Conservation (phyloP, 768 basidiomycete species). For the Rhodotorula diobovata region DNA sequence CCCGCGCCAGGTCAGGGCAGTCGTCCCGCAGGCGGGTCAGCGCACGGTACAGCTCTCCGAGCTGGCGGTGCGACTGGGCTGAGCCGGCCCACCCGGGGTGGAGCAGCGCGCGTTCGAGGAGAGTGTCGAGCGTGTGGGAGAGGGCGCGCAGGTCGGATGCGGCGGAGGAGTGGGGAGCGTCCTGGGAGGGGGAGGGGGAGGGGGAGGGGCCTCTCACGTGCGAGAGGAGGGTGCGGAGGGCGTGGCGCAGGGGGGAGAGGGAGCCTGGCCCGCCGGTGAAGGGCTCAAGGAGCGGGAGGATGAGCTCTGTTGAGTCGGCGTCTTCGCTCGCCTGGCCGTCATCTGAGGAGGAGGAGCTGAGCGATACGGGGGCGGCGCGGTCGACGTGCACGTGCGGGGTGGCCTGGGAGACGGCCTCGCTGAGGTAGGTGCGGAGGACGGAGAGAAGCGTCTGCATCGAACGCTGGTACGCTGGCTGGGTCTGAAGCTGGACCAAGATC, state of each 20-base stretch:
- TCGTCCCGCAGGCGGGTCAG: not conserved
- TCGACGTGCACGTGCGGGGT: not conserved
- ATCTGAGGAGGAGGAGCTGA: conserved; percentile 47
- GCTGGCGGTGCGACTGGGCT: not conserved
- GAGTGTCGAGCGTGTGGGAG: not conserved
- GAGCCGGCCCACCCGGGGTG: conserved; percentile 2
- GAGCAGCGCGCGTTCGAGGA: conserved; percentile 7
- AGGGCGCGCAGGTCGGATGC: not conserved
- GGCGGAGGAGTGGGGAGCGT: not conserved
- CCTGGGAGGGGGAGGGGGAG: not conserved
- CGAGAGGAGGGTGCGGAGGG: not conserved
- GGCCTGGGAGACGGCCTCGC: not conserved
- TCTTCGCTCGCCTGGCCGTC: too few relatives aligned
- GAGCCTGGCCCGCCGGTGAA: conserved; percentile 26
- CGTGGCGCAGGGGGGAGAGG: not conserved
- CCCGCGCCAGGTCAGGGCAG: not conserved
- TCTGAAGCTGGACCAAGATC: conserved; percentile 16
- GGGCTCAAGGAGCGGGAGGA: conserved; percentile 58
- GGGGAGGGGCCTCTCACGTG: conserved; percentile 5
- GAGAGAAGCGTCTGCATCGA: conserved; percentile 13
- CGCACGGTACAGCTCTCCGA: not conserved
- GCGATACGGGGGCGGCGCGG: conserved; percentile 51
- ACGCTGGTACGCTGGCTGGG: conserved; percentile 5
- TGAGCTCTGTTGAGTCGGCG: conserved; percentile 55
- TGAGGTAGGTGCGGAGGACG: not conserved